phyloP scores from a whole-genome alignment of 2,329 filamentous ascomycete genomes.

The Cladobotryum mycophilum region DNA sequence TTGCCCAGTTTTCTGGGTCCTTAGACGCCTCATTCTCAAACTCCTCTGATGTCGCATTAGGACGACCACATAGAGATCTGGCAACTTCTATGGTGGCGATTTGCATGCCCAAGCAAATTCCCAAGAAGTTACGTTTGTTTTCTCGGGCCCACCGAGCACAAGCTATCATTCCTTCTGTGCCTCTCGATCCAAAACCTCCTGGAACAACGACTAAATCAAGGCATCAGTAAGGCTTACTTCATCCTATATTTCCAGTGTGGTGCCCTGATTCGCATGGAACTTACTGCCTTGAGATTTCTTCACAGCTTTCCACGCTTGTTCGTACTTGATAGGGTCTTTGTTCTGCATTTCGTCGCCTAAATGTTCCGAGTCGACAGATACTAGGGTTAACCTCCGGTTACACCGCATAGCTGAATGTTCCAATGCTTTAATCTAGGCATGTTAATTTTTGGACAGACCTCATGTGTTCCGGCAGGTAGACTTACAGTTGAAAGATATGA shows the following conservation, averaged over 20 bases:
- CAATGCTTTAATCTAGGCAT: slow-evolving; percentile 60
- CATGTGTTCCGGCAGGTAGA: not conserved
- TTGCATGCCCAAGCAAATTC: slow-evolving; percentile 90
- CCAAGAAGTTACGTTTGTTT: slow-evolving; percentile 74
- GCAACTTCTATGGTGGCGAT: slow-evolving; percentile 87
- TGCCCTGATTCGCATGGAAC: not conserved
- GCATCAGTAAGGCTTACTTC: slow-evolving; percentile 8
- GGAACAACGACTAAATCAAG: slow-evolving; percentile 44
- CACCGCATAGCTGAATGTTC: slow-evolving; percentile 91
- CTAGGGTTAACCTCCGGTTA: slow-evolving; percentile 68
- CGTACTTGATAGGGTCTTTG: slow-evolving; percentile 63
- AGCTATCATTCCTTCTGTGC: slow-evolving; percentile 83
- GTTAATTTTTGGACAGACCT: not conserved
- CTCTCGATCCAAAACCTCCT: slow-evolving; percentile 74
- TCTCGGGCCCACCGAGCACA: slow-evolving; percentile 83
- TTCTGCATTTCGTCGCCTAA: slow-evolving; percentile 63
- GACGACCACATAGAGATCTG: slow-evolving; percentile 63
- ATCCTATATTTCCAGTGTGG: slow-evolving; percentile 31
- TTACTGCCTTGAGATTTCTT: slow-evolving; percentile 54
- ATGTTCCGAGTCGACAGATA: slow-evolving; percentile 79
- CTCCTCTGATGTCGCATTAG: slow-evolving; percentile 50
- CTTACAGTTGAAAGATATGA: slow-evolving; percentile 55
- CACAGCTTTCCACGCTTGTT: slow-evolving; percentile 80
- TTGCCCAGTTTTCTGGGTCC: slow-evolving; percentile 51
- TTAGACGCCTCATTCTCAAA: slow-evolving; percentile 41